Base-by-base conservation (phyloP, 768 basidiomycete genomes). In the Dioszegia aurantiaca region DNA sequence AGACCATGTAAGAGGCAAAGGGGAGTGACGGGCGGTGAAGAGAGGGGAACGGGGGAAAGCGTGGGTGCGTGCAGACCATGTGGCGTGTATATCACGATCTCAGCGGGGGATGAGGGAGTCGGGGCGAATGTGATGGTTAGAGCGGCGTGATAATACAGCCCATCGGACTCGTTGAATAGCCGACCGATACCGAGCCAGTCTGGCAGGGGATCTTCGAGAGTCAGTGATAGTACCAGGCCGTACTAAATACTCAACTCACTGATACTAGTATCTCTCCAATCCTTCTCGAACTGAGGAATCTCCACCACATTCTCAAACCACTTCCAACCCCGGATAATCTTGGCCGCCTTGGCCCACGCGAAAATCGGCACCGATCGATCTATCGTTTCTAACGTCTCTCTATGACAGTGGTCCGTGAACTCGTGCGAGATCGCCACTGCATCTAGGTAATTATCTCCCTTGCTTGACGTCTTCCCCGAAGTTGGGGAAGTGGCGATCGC, bases 401-500 rank as follows among this genome's bases (percentile, higher is more conserved):
- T 30, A 52, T 64, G 59, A 39, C 59, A 60, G 40, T 64, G 62
- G 45, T 60, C 58, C 10, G 62, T 64, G 43, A 60, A 64, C 36
- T 64, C 59, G 28, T 64, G 62, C 5, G 62, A 64, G 55, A 64
- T 64, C 46, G 47, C 59, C 23, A 64, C 53, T 16, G 51, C 58
- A 37, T 60, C 47, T 17, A 64, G 56, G 27, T 19, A 46, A 17
- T 53, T 28, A 19, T 40, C 9, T n/a, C 51, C 14, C 17, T 37
- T n/a, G 37, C 36, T n/a, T 26, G 17, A 28, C 16, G 4, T n/a
- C 9, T 8, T 10, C 45, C n/a, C 33, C 33, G 8, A 6, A 16
- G 19, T 24, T 5, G 12, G 10, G 17, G n/a, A 17, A 4, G 43
- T 2, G 3, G 43, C 26, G 26, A 45, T 42, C 2, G 26, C 21